Evolutionary conservation across 352 stramenopile species (phyloP), one percentile per base, ranked within the genome.

Genomic region (Phytophthora constricta): DNA sequence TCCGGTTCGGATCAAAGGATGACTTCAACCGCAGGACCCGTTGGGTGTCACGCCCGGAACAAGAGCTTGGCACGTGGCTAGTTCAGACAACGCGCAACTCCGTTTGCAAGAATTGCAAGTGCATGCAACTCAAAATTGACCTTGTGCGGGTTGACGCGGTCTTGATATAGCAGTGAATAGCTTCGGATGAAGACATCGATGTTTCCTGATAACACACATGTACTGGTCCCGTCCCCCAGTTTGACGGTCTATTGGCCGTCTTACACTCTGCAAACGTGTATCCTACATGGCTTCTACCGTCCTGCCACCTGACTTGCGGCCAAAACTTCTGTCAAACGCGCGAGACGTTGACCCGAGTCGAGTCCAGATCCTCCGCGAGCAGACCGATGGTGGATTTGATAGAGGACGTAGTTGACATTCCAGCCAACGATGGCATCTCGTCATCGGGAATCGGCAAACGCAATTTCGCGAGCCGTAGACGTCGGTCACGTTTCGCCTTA

Each of bases 391-490:
- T 88, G 5, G 84, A 92, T 42, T 84, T 86, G 17, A 70, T 84
- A 0, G 84, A 87, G 4, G 84, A 92, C 4, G 80, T 85, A 22
- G 84, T 87, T 14, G 81, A 90, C 9, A 82, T 66, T 26, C 31
- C 31, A 37, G 7, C 13, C 31, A 37, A 13, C 31, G 82, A 64
- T 0, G 68, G 61, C 19, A 79, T 33, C 22, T 69, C 72, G 45
- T 74, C 74, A 19, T 76, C 61, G 4, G 68, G 58, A 11, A 69
- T 70, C 19, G 76, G 80, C 26, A 76, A 74, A 25, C 69, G 81
- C 45, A 93, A 62, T 66, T 89, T 91, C 7, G 74, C 78, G 16
- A 93, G 74, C 4, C 82, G 85, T 17, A 90, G 47, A 33, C 70
- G 66, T 8, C 74, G 82, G 9, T 89, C 77, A 14, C 76, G 84